Conservation (phyloP, 371 early-diverging fungal genomes). For the Apophysomyces sp. region DNA sequence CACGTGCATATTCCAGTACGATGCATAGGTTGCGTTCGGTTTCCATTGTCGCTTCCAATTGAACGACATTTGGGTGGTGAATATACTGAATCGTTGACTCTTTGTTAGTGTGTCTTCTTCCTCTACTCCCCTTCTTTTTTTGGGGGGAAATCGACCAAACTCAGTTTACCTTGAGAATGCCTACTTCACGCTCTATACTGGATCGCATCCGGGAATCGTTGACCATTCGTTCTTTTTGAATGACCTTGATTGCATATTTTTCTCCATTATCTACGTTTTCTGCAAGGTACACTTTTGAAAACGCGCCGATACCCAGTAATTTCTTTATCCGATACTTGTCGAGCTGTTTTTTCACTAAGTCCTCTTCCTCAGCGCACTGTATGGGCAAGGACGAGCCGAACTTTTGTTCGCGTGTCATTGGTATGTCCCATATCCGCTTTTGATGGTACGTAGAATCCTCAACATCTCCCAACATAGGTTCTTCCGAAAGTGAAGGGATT, state of each 20-base stretch:
- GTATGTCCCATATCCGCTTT: neutral
- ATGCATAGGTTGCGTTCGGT: conserved; percentile 63
- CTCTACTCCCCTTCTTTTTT: neutral
- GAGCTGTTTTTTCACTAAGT: conserved; percentile 34
- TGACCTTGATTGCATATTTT: conserved; percentile 41
- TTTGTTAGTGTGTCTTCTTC: neutral
- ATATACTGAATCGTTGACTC: conserved; percentile 39
- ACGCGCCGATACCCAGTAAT: conserved; percentile 46
- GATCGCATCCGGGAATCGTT: conserved; percentile 42
- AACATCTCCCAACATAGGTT: conserved; percentile 37
- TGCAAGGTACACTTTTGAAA: conserved; percentile 47
- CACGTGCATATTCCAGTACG: conserved; percentile 64
- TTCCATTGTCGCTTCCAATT: conserved; percentile 70
- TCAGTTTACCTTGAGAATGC: conserved; percentile 37
- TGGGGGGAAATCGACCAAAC: neutral
- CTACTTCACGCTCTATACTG: conserved; percentile 48
- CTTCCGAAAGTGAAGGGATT: conserved; percentile 32
- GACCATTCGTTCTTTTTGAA: conserved; percentile 35
- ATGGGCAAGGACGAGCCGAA: conserved; percentile 9
- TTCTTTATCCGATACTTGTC: conserved; percentile 29
- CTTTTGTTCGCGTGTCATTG: conserved; percentile 23
- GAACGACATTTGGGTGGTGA: conserved; percentile 69
- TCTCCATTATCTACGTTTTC: conserved; percentile 11
- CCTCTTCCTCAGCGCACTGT: conserved; percentile 15
- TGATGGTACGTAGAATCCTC: conserved; percentile 9